phyloP scores from a whole-genome alignment of 208 protist species.

The Leishmania major region DNA sequence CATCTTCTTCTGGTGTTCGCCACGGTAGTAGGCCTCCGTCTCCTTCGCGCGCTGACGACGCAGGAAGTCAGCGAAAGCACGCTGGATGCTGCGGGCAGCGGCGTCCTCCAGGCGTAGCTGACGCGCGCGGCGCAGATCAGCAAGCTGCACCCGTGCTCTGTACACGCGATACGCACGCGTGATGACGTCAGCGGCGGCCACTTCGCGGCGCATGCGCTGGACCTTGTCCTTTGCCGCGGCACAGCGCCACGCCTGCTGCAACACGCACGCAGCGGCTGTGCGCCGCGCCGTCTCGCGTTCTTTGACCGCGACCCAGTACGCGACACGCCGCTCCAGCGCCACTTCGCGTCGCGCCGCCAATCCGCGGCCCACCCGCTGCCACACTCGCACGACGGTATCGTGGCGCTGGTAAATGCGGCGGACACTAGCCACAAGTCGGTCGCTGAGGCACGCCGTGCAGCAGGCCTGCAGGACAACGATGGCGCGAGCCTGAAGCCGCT shows the following conservation, averaged over 20 bases:
- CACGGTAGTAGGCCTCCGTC: conserved; percentile 70
- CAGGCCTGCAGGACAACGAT: conserved; percentile 59
- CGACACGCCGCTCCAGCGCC: conserved; percentile 37
- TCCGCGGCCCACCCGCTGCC: conserved; percentile 69
- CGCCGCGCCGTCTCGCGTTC: conserved; percentile 35
- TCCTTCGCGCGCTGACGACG: conserved; percentile 40
- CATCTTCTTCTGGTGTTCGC: conserved; percentile 59
- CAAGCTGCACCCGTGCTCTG: conserved; percentile 50
- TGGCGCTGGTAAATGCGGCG: conserved; percentile 42
- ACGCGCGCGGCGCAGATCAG: conserved; percentile 43
- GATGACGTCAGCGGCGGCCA: conserved; percentile 51
- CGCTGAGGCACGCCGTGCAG: conserved; percentile 41
- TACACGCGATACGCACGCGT: conserved; percentile 57
- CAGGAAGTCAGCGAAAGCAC: conserved; percentile 41
- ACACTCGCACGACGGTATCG: conserved; percentile 40
- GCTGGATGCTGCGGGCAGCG: conserved; percentile 67
- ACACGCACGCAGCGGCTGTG: conserved; percentile 51
- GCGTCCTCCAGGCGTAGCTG: conserved; percentile 27
- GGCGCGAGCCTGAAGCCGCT: conserved; percentile 44
- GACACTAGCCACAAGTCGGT: conserved; percentile 54
- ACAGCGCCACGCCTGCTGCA: conserved; percentile 85
- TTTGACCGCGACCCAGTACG: conserved; percentile 25
- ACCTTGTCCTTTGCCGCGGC: conserved; percentile 65
- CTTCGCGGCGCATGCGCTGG: conserved; percentile 53
- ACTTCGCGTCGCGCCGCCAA: conserved; percentile 46